These are phyloP conservation scores for Rhodotorula diobovata DNA, from an alignment of 768 basidiomycete species.

Conservation along the genomic window DNA sequence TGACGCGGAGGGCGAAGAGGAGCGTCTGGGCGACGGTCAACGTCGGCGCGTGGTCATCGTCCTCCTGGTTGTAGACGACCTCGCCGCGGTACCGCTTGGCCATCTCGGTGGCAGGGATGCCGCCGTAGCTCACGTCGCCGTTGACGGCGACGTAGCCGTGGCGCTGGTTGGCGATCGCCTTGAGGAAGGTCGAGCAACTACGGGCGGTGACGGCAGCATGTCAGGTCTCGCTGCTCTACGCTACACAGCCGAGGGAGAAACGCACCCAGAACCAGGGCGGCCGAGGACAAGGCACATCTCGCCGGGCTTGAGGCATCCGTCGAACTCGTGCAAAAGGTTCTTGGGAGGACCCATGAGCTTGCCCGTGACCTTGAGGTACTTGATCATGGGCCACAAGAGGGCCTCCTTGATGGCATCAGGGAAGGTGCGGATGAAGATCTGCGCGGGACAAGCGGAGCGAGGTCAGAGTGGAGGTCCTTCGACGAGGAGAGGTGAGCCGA, in stretches of 20 bases:
- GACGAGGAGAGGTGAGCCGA: neutral
- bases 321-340: slow-evolving; percentile 56
- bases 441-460: neutral
- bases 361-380: slow-evolving; percentile 52
- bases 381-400: slow-evolving; percentile 63
- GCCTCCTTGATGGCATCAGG: slow-evolving; percentile 51
- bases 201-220: neutral
- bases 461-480: neutral
- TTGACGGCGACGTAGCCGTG: slow-evolving; percentile 63
- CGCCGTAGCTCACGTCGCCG: slow-evolving; percentile 71
- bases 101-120: slow-evolving; percentile 64
- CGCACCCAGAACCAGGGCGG: slow-evolving; percentile 32
- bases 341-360: slow-evolving; percentile 59
- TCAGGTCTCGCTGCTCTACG: neutral
- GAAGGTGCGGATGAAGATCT: slow-evolving; percentile 47
- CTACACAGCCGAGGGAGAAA: neutral
- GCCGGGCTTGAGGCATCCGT: slow-evolving; percentile 59
- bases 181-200: slow-evolving; percentile 75
- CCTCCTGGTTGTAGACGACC: slow-evolving; percentile 55
- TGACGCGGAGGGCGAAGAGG: slow-evolving; percentile 54
- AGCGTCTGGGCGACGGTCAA: slow-evolving; percentile 75
- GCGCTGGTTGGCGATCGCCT: slow-evolving; percentile 70
- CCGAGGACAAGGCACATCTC: slow-evolving; percentile 64
- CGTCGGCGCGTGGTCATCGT: slow-evolving; percentile 82
- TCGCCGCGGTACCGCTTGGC: slow-evolving; percentile 40